Base-by-base conservation (phyloP, 2,329 filamentous ascomycete genomes). In the Fusarium bactridioides region DNA sequence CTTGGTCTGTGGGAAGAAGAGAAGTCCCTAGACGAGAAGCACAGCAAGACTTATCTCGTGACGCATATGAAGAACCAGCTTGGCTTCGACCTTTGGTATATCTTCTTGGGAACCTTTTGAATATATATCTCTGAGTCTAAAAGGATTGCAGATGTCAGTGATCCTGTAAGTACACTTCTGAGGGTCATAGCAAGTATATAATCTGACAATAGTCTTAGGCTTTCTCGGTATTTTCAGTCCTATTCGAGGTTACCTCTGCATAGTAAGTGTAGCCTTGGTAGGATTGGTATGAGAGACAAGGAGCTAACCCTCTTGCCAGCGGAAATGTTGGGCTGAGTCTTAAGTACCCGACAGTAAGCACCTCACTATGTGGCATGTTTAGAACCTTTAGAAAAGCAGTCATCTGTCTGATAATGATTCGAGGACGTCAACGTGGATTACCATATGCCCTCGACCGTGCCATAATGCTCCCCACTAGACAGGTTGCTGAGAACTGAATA, bases 1-100 rank as follows among this genome's bases (percentile, higher is more conserved):
- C 79, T 92, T 7, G 90, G 89, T 2, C 85, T 91, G n/a, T 91
- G 90, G 76, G 78, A 81, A 4, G 21, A 51, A 1, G 53, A 61
- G 3, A 50, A 35, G 12, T 57, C 45, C 3, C 56, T 71, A 1
- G 74, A 81, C 23, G 80, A 82, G 60, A 50, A 63, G 5, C 70
- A 76, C 3, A 68, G 75, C 15, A 64, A 57, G 8, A 60, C 71
- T 1, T 82, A 82, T 48, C 41, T 83, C 2, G 18, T 79, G 31
- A 74, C 61, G 10, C 81, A 83, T 31, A 70, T 82, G 27, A 80
- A 76, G 29, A 81, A 82, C 48, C 81, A 82, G 61, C 78, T 84
- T 13, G 79, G 77, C 31, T 83, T 83, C 57, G 82, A 83, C 62
- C 60, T 84, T 12, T 83, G 81, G 81, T 83, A 82, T 31, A 81